phyloP scores from a whole-genome alignment of 805 yeast genomes.

The Dipodascus geniculatus region DNA sequence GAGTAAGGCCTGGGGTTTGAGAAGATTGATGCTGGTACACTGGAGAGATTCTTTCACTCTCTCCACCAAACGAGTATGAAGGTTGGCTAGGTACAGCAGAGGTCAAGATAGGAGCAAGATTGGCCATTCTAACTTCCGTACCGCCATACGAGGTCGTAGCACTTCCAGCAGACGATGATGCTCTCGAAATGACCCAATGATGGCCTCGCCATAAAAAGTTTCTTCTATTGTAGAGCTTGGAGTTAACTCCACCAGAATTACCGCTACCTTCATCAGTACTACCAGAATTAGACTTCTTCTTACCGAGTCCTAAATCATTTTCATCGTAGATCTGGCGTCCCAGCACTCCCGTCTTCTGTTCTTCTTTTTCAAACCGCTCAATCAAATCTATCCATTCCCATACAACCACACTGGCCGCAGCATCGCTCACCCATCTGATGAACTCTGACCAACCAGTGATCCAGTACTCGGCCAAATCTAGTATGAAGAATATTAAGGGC shows the following conservation, averaged over 20 bases:
- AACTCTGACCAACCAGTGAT: constrained; percentile 39
- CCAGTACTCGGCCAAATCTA: constrained; percentile 30
- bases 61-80: neutral
- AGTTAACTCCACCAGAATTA: constrained; percentile 5
- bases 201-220: constrained; percentile 3
- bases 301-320: constrained; percentile 1
- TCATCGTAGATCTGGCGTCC: constrained; percentile 46
- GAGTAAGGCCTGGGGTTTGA: neutral
- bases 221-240: constrained; percentile 6
- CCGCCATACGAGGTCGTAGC: neutral
- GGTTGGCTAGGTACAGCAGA: neutral
- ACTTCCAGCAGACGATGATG: constrained; percentile 5
- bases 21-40: neutral
- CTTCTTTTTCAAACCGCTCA: constrained; percentile 35
- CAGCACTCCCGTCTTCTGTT: constrained; percentile 45
- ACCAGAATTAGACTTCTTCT: neutral
- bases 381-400: constrained; percentile 62
- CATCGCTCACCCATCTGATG: constrained; percentile 35
- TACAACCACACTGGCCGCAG: constrained; percentile 39
- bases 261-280: constrained; percentile 7
- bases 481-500: constrained; percentile 28
- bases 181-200: constrained; percentile 5
- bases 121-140: neutral
- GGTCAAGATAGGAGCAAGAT: neutral
- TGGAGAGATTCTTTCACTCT: neutral